Evolutionary conservation across 345 rosid species (phyloP), one percentile per base, ranked within the genome.

Genomic region (Eucalyptus marginata): DNA sequence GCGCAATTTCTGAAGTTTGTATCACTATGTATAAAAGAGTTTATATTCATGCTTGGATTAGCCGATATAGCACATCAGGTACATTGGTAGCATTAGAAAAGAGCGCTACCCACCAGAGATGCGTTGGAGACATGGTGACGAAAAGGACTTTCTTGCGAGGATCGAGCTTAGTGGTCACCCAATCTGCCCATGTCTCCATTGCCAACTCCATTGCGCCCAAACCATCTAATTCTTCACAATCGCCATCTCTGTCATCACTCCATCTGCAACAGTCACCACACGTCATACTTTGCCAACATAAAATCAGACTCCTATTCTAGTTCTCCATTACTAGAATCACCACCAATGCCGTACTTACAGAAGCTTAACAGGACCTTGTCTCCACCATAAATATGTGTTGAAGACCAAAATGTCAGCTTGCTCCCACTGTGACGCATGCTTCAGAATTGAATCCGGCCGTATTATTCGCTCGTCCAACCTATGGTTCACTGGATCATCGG

Each of bases 381-480:
- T 97, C 99, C 99, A 98, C 99, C 99, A 98, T 93, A 98, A 92
- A 92, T 98, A 98, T 2, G 99, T 91, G 90, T 98, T 98, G 92
- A 98, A 98, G 85, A 98, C 93, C 71, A 98, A 92, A 89, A 97
- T 95, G 88, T 98, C 99, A 54, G 99, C 99, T 86, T 93, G 95
- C 91, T 96, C 96, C 99, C 99, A 98, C 91, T 91, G 91, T 24
- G 97, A 91, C 29, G 99, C 94, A 94, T 98, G 99, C 93, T 92
- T 95, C 46, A 95, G 96, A 89, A 98, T 96, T 46, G 99, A 95
- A 93, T 98, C 99, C 0, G 99, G 99, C 15, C 94, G 94, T 44
- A 98, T 95, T 79, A 97, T 97, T 86, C 98, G 93, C 29, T 98
- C 96, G 14, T 84, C 92, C 93, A 96, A 87, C 88, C 96, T 95